Percentiles rank a stretch among this genome's conserved stretches.
Evolutionary conservation across 2,329 filamentous ascomycete genomes (phyloP).

Genomic region (Immersiporthe knoxdaviesiana): DNA sequence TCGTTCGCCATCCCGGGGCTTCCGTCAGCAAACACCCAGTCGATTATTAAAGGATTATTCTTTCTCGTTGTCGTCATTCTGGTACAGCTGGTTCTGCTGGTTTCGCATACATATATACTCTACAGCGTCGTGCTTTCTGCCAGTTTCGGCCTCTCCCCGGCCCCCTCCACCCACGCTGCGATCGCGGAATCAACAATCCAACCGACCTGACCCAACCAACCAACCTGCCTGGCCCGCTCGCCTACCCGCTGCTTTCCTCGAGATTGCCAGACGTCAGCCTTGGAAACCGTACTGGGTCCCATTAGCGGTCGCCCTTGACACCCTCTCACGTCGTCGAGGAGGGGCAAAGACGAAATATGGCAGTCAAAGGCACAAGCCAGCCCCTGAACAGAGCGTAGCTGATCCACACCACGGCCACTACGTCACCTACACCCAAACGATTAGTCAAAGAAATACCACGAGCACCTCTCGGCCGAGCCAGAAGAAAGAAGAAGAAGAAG

Average conservation of each 20-base stretch:
- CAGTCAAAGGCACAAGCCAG: constrained; percentile 16
- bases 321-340: neutral
- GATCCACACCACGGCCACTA: neutral
- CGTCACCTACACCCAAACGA: constrained; percentile 9
- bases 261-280: neutral
- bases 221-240: too few relatives aligned
- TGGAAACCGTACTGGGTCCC: neutral
- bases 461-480: neutral
- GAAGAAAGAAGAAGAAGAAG: too few relatives aligned
- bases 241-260: too few relatives aligned
- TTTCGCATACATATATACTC: neutral
- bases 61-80: neutral
- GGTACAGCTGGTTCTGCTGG: constrained; percentile 5
- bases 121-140: neutral
- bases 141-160: too few relatives aligned
- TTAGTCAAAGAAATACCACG: too few relatives aligned
- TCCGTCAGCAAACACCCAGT: constrained; percentile 4
- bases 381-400: constrained; percentile 14
- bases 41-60: neutral
- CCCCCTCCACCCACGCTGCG: too few relatives aligned
- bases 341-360: constrained; percentile 10
- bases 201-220: neutral
- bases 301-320: neutral
- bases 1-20: neutral
- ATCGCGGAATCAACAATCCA: neutral